These are phyloP conservation scores for Rutstroemia sp. DNA, from an alignment of 2,329 filamentous ascomycete genomes.

Conservation along the genomic window DNA sequence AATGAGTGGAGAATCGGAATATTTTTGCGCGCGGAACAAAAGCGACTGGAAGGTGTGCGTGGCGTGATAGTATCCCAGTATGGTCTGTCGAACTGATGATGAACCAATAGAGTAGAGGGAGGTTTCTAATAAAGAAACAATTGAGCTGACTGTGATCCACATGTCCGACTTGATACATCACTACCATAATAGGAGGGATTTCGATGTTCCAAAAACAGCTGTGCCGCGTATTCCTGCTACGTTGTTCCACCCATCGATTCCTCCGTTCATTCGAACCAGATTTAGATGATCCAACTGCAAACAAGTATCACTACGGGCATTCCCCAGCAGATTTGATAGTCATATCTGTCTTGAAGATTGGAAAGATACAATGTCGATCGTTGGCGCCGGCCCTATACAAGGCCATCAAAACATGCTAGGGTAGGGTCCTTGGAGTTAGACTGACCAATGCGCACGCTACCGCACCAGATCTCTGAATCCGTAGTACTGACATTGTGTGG, in stretches of 20 bases:
- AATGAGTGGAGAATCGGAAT: conserved; percentile 2
- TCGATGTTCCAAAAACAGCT: too few species aligned
- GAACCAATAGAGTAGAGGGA: neutral
- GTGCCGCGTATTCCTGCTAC: too few species aligned
- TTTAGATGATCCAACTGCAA: neutral
- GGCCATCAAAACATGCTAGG: neutral
- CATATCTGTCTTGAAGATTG: neutral
- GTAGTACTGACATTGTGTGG: neutral
- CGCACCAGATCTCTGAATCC: neutral
- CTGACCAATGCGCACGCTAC: neutral
- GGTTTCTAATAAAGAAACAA: neutral
- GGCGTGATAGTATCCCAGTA: neutral
- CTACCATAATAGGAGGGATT: too few species aligned
- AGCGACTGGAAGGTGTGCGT: neutral
- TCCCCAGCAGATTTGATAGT: neutral
- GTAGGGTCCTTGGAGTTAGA: neutral
- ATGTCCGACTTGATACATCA: too few species aligned
- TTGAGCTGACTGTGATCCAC: too few species aligned
- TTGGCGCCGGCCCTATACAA: conserved; percentile 3
- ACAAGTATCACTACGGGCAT: neutral
- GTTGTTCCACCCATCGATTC: too few species aligned
- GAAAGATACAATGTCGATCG: neutral
- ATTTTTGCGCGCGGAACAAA: neutral
- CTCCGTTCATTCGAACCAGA: too few species aligned
- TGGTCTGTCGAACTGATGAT: too few species aligned